Evolutionary conservation across 2,329 filamentous ascomycete genomes (phyloP).

Genomic region (Ophiostoma ulmi): DNA sequence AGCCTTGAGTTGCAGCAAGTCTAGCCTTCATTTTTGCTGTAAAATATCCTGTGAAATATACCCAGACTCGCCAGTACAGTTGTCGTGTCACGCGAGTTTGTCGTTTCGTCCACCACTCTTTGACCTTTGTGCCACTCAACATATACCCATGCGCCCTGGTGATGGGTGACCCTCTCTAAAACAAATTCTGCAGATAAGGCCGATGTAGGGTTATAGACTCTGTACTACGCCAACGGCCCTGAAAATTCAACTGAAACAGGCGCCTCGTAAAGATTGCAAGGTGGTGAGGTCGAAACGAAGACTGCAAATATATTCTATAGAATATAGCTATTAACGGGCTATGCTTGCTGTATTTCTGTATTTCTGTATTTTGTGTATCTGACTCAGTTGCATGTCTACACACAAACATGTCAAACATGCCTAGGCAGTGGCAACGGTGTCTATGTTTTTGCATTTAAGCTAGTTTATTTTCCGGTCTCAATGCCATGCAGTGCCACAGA

Average conservation of each 20-base stretch:
- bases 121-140: conserved; percentile 16
- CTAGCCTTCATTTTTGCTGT: not conserved
- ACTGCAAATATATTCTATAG: no score
- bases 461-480: conserved; percentile 20
- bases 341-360: not conserved
- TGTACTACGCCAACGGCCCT: conserved; percentile 18
- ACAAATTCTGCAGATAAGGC: not conserved
- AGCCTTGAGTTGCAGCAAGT: not conserved
- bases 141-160: conserved; percentile 8
- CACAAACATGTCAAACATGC: conserved; percentile 7
- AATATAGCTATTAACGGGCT: no score
- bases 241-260: conserved; percentile 20
- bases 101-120: conserved; percentile 12
- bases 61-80: not conserved
- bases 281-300: not conserved
- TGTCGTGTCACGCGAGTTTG: not conserved
- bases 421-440: not conserved
- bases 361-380: conserved; percentile 5
- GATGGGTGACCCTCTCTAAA: not conserved
- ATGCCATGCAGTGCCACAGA: conserved; percentile 22
- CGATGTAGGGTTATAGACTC: not conserved
- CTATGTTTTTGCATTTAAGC: conserved; percentile 12
- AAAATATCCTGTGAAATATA: not conserved
- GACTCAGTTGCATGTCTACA: conserved; percentile 14
- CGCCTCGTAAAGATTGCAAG: conserved; percentile 7